A percentile compares a stretch with the other conserved stretches of the same genome.
Conservation (phyloP, 352 stramenopile genomes). For the Pythium aphanidermatum region DNA sequence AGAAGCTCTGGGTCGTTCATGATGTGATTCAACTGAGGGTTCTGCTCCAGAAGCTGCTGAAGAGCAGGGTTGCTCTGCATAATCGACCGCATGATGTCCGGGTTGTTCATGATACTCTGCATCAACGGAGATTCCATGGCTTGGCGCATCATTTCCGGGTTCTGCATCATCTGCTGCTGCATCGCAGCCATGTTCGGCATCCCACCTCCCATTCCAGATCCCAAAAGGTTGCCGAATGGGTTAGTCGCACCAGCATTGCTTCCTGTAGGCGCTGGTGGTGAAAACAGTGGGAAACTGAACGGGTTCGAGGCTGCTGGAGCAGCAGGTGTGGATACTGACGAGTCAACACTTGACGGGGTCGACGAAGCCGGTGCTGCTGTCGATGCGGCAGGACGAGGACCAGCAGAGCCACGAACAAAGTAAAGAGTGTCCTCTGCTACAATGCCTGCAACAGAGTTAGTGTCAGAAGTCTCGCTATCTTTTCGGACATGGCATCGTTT, state of each 20-base stretch:
- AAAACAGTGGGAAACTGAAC: constrained; percentile 50
- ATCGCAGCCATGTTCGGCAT: constrained; percentile 71
- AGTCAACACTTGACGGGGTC: constrained; percentile 14
- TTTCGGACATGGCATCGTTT: too few species aligned
- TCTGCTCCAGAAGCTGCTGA: constrained; percentile 92
- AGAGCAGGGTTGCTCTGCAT: constrained; percentile 97
- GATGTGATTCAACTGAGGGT: constrained; percentile 94
- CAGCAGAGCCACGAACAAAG: constrained; percentile 71
- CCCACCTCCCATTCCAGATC: constrained; percentile 17
- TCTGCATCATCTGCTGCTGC: constrained; percentile 87
- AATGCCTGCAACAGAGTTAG: constrained; percentile 35
- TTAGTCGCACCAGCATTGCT: constrained; percentile 26
- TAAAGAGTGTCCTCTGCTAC: constrained; percentile 76
- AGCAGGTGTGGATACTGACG: constrained; percentile 14
- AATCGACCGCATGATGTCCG: constrained; percentile 93
- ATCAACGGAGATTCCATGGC: constrained; percentile 91
- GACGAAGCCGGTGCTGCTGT: constrained; percentile 10
- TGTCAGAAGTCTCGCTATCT: not conserved
- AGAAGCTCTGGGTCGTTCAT: constrained; percentile 95
- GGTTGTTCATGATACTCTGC: constrained; percentile 93
- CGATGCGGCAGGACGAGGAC: constrained; percentile 19
- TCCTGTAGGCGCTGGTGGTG: constrained; percentile 16
- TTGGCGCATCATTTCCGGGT: constrained; percentile 83
- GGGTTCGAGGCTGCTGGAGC: constrained; percentile 25
- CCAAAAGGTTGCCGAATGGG: constrained; percentile 53